Conservation (phyloP, 1,284 basidiomycete genomes). For the Termitomyces sp. region DNA sequence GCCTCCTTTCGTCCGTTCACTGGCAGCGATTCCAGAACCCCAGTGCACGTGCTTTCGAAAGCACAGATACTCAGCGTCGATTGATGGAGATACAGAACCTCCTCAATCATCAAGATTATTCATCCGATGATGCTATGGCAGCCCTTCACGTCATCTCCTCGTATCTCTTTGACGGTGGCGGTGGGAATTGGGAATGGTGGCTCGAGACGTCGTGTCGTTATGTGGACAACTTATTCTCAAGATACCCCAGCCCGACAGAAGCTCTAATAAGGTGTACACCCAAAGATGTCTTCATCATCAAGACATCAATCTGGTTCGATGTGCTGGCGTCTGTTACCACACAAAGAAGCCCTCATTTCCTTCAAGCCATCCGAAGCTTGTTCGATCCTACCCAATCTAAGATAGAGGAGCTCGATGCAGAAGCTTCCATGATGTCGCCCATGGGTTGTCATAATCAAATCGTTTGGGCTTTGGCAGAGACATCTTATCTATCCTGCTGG, state of each 20-base stretch:
- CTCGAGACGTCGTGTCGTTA: conserved; percentile 53
- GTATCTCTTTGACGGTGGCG: conserved; percentile 69
- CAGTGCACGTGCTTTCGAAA: conserved; percentile 20
- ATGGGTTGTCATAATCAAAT: conserved; percentile 83
- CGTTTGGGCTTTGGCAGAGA: conserved; percentile 74
- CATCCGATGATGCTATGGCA: conserved; percentile 69
- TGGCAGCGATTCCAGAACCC: conserved; percentile 26
- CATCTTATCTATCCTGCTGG: conserved; percentile 62
- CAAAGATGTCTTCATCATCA: conserved; percentile 64
- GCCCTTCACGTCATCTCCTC: conserved; percentile 69
- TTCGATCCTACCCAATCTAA: conserved; percentile 41
- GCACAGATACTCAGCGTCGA: conserved; percentile 21
- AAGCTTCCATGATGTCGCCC: conserved; percentile 63
- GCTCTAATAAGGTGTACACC: conserved; percentile 42
- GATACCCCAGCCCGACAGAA: conserved; percentile 33
- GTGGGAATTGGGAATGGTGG: conserved; percentile 63
- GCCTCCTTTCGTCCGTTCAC: conserved; percentile 52
- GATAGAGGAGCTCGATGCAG: conserved; percentile 31
- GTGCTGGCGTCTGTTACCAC: conserved; percentile 72
- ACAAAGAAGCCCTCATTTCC: conserved; percentile 50
- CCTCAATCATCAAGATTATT: conserved; percentile 26
- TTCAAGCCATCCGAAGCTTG: conserved; percentile 50
- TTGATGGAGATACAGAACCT: conserved; percentile 23
- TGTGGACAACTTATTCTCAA: conserved; percentile 42
- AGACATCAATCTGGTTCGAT: conserved; percentile 82